A percentile compares a stretch with the other conserved stretches of the same genome.
Evolutionary conservation across 768 basidiomycete genomes (phyloP).

Genomic region (Phlebiopsis gigantea): DNA sequence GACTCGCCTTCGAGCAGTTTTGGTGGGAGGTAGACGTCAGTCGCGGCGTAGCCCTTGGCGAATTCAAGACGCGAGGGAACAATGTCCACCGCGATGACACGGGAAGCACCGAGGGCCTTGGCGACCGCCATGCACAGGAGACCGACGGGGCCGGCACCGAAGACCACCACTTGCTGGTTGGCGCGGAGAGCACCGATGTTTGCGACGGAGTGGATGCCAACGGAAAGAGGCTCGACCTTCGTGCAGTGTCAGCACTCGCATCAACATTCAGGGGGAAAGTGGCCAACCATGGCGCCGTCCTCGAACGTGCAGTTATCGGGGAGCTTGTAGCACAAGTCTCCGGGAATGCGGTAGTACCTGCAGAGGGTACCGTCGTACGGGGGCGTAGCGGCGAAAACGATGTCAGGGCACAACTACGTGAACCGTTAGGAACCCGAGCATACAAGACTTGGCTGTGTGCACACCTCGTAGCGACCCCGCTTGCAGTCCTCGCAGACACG

Average conservation of each 20-base stretch:
- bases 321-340: conserved; percentile 78
- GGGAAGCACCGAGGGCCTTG: conserved; percentile 82
- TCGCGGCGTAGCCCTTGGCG: conserved; percentile 80
- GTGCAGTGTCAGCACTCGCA: not conserved
- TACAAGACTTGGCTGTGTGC: conserved; percentile 7
- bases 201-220: conserved; percentile 84
- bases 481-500: conserved; percentile 82
- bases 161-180: conserved; percentile 74
- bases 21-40: conserved; percentile 66
- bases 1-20: conserved; percentile 57
- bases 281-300: conserved; percentile 85
- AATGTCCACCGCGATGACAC: conserved; percentile 83
- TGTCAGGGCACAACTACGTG: conserved; percentile 73
- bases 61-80: conserved; percentile 74
- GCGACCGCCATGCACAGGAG: conserved; percentile 94
- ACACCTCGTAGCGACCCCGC: conserved; percentile 75
- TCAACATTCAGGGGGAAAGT: not conserved
- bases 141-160: conserved; percentile 88
- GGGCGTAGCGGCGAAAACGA: conserved; percentile 89
- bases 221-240: conserved; percentile 92
- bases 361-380: conserved; percentile 88
- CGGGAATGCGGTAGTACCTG: conserved; percentile 82
- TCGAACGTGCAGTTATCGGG: conserved; percentile 84
- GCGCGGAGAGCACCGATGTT: conserved; percentile 69
- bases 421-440: not conserved